Base-by-base conservation (phyloP, 169 alveolate genomes). In the Plasmodium vinckei region DNA sequence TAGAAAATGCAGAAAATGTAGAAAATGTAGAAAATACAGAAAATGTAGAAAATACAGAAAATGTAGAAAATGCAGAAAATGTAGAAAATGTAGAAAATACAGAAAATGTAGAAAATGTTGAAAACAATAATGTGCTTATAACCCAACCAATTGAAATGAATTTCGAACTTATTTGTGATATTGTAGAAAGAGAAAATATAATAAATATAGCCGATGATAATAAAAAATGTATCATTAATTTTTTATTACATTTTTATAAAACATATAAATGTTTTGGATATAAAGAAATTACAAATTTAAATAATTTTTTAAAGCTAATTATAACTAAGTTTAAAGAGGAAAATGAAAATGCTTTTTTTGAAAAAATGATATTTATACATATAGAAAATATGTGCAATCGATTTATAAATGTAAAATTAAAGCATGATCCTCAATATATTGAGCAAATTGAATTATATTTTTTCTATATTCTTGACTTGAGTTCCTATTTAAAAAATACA, bases 211-310 rank as follows among this genome's bases (percentile, higher is more conserved):
- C 72, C 17, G 25, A n/a, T 0, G 42, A 65, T 67, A 46, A 1
- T 10, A 46, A 67, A 70, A 63, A 79, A 67, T 21, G 42, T 39
- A 53, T 79, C 53, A 39, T 0, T 15, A 23, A 17, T 21, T 79
- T 79, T 79, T 70, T 79, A 65, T 65, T 54, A 21, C 6, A 39
- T 15, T 79, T 65, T 79, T 79, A 79, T 56, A 49, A 67, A 64
- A 13, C 15, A 44, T 17, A 17, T 49, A 25, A 65, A 39, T 9
- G 27, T 39, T 79, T 65, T 53, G 68, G 71, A 17, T 17, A 49
- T 57, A 19, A 12, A 2, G 72, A 79, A 51, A 10, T 65, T 59
- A 72, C 53, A 33, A 17, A 64, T 65, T 19, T 79, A 67, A 79
- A 79, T 15, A 79, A 47, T 19, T 68, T 79, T 12, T 67, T 79